Conservation (phyloP, 306 rosid genomes). For the Herpetospermum pedunculosum region DNA sequence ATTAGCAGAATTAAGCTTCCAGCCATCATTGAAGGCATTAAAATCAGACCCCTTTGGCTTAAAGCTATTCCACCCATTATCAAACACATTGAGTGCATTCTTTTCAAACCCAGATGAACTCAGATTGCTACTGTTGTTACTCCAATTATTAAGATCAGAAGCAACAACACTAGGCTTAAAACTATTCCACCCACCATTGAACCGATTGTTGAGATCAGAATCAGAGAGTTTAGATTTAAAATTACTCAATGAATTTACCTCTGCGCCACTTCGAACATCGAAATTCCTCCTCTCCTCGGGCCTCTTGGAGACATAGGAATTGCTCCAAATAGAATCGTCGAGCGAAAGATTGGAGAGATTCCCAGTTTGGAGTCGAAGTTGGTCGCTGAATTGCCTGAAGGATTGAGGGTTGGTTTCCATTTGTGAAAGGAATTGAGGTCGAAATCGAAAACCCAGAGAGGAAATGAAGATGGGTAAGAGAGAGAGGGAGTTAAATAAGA, state of each 20-base stretch:
- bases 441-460: not conserved
- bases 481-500: slow-evolving; percentile 9
- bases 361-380: slow-evolving; percentile 57
- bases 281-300: slow-evolving; percentile 65
- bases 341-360: slow-evolving; percentile 47
- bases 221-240: slow-evolving; percentile 15
- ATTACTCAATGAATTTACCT: slow-evolving; percentile 27
- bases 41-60: slow-evolving; percentile 20
- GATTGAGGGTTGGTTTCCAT: slow-evolving; percentile 69
- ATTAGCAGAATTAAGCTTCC: slow-evolving; percentile 12
- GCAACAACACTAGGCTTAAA: slow-evolving; percentile 17
- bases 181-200: slow-evolving; percentile 14
- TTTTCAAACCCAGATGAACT: not conserved
- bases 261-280: slow-evolving; percentile 78
- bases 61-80: slow-evolving; percentile 13
- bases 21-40: slow-evolving; percentile 18
- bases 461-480: not conserved
- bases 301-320: slow-evolving; percentile 43
- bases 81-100: slow-evolving; percentile 9
- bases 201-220: slow-evolving; percentile 4
- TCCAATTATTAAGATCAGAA: slow-evolving; percentile 10
- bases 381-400: slow-evolving; percentile 85
- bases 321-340: slow-evolving; percentile 83
- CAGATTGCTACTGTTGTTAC: not conserved
- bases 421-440: too few relatives aligned